Conservation (phyloP, 768 basidiomycete species). For the Rhizopogon vulgaris region DNA sequence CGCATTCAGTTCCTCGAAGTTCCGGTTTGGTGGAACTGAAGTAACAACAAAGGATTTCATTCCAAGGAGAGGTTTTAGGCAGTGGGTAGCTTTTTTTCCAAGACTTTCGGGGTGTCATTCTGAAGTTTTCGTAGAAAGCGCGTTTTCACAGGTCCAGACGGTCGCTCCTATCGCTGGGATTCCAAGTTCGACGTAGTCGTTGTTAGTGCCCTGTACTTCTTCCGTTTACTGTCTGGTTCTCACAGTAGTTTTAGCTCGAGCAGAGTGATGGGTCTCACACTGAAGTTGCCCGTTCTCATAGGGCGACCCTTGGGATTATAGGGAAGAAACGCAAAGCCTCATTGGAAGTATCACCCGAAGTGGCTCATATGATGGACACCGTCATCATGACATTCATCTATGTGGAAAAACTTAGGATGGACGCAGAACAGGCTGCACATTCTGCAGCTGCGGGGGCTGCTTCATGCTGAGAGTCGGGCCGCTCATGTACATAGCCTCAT, state of each 20-base stretch:
- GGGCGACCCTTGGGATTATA: not conserved
- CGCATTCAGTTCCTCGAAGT: conserved; percentile 20
- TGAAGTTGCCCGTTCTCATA: conserved; percentile 17
- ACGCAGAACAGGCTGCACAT: conserved; percentile 10
- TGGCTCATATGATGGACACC: conserved; percentile 21
- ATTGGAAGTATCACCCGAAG: conserved; percentile 13
- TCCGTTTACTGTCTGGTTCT: too few relatives aligned
- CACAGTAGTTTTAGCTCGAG: not conserved
- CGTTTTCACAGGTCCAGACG: too few relatives aligned
- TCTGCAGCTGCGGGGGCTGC: too few relatives aligned
- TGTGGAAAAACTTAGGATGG: conserved; percentile 8
- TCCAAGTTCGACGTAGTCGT: conserved; percentile 1
- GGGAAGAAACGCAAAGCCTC: conserved; percentile 12
- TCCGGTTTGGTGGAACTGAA: conserved; percentile 23
- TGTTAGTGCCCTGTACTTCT: conserved; percentile 2
- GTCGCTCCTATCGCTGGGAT: conserved; percentile 1
- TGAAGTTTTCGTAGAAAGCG: not conserved
- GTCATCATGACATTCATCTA: conserved; percentile 22
- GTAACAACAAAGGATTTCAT: conserved; percentile 20
- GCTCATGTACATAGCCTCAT: too few relatives aligned
- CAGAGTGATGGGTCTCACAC: conserved; percentile 8
- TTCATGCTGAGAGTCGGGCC: too few relatives aligned
- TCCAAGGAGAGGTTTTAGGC: conserved; percentile 17
- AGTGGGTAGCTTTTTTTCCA: conserved; percentile 10
- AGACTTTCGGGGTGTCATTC: not conserved